Evolutionary conservation across 2,329 filamentous ascomycete species (phyloP).

Genomic region (Curvularia lunata): DNA sequence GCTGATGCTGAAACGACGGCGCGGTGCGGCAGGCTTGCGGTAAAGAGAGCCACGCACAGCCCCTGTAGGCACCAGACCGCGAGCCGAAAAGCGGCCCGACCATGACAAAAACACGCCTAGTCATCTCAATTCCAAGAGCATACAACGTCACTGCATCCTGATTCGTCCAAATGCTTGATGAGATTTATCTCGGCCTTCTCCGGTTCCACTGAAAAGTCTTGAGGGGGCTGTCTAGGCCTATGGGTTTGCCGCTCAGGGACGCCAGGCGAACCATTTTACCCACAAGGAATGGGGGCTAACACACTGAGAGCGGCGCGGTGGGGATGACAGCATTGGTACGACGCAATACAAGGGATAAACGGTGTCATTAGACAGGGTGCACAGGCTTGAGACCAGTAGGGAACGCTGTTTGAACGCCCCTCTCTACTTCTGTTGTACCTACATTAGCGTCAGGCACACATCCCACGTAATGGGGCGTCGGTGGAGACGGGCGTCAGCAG

Average conservation of each 20-base stretch:
- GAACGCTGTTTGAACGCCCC: slow-evolving; percentile 6
- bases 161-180: slow-evolving; percentile 18
- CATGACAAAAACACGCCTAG: slow-evolving; percentile 9
- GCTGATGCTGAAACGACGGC: slow-evolving; percentile 29
- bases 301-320: not conserved
- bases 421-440: slow-evolving; percentile 23
- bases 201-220: slow-evolving; percentile 10
- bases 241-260: not conserved
- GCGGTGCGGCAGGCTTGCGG: slow-evolving; percentile 17
- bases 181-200: slow-evolving; percentile 14
- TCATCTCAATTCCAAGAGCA: slow-evolving; percentile 20
- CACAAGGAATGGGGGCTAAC: slow-evolving; percentile 6
- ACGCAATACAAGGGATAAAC: slow-evolving; percentile 1
- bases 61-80: slow-evolving; percentile 15
- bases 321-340: slow-evolving; percentile 6
- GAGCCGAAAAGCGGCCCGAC: slow-evolving; percentile 18
- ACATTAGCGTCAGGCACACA: slow-evolving; percentile 26
- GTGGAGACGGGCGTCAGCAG: slow-evolving; percentile 5
- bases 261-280: not conserved
- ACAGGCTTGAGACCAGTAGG: slow-evolving; percentile 7
- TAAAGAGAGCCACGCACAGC: slow-evolving; percentile 10
- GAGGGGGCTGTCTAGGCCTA: slow-evolving; percentile 2
- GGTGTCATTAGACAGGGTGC: slow-evolving; percentile 2
- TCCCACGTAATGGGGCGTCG: slow-evolving; percentile 17
- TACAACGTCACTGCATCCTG: slow-evolving; percentile 12